Evolutionary conservation across 371 early-diverging fungal species (phyloP), one percentile per base, ranked within the genome.

Genomic region (Amoeboaphelidium protococcarum): DNA sequence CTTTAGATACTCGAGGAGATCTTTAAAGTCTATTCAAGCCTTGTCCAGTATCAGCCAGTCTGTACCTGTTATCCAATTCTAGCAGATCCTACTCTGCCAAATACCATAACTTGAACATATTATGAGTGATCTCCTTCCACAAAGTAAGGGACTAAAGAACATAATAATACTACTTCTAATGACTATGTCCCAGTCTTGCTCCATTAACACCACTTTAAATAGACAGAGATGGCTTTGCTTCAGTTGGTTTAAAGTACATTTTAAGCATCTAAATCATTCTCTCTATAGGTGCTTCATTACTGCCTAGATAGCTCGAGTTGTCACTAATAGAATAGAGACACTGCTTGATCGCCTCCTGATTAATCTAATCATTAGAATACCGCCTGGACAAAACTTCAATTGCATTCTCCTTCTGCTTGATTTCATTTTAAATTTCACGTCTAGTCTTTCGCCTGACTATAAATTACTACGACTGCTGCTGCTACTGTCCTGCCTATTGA

Each of bases 61-160:
- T 70, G 63, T 94, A 94, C 16, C 68, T 58, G 53, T 79, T 80
- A 19, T 53, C 52, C n/a, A n/a, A n/a, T 4, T 59, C 54, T 42
- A 94, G 60, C 64, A 94, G 63, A 55, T 94, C 95, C 42, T 65
- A 50, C 59, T 94, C 95, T 12, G 95, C 76, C 23, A 85, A 55
- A 41, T 63, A 68, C 94, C 94, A 94, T 25, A 94, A 74, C 71
- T 71, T 79, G 56, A 86, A 94, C 87, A 92, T 87, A 48, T 92
- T 90, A 62, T 91, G 78, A 23, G 81, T 62, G 48, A 94, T 78
- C 55, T 89, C 91, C 6, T 85, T 69, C 92, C 95, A 94, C 21
- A 94, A 65, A 2, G 81, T 72, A 26, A 94, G 66, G 13, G 90
- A 82, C 62, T 94, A 94, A 44, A 76, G 67, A 42, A 91, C 94